Base-by-base conservation (phyloP, 1,284 basidiomycete genomes). In the Pyrrhoderma lamaoense region DNA sequence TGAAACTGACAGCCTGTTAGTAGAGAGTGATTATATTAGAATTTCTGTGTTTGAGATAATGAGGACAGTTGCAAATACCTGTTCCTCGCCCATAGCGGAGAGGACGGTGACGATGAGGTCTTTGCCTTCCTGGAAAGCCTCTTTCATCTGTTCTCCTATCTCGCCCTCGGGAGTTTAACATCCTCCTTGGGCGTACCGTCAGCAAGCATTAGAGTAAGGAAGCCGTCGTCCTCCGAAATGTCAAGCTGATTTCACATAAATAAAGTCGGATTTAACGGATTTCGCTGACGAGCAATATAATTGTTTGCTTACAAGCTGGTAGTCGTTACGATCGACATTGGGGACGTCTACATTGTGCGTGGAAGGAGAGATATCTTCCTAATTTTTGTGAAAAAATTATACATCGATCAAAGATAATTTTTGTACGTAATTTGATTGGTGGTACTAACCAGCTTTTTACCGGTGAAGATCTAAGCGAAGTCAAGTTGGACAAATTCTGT, bases 331-430 rank as follows among this genome's bases (percentile, higher is more conserved):
- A 53, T 53, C 61, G 67, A 99, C 94, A 75, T 97, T 89, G 69
- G 95, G 95, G 64, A 98, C 95, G 65, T 97, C 93, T 91, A 98
- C 91, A 77, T 96, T 96, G 80, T 96, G 93, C 65, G 92, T 96
- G 64, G 96, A 99, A 66, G 95, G 95, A 62, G 75, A 95, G 70
- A 98, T 94, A 81, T 98, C 95, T 81, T 99, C 95, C 85, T 89
- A 65, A 71, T 55, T 51, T 46, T 53, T 14, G 16, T 8, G 38
- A 53, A 43, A 31, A 54, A 25, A 53, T 42, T 25, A 51, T 5
- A 40, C 11, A 40, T 18, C 16, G 48, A 48, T 50, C 25, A 47
- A 46, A 45, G 54, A 49, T 39, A 36, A 27, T 9, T n/a, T 25
- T 14, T 31, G 38, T 21, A 21, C 36, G 27, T 42, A 27, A 45